Evolutionary conservation across 2,329 filamentous ascomycete genomes (phyloP), one percentile per base, ranked within the genome.

Genomic region (Sordariomycetes sp.): DNA sequence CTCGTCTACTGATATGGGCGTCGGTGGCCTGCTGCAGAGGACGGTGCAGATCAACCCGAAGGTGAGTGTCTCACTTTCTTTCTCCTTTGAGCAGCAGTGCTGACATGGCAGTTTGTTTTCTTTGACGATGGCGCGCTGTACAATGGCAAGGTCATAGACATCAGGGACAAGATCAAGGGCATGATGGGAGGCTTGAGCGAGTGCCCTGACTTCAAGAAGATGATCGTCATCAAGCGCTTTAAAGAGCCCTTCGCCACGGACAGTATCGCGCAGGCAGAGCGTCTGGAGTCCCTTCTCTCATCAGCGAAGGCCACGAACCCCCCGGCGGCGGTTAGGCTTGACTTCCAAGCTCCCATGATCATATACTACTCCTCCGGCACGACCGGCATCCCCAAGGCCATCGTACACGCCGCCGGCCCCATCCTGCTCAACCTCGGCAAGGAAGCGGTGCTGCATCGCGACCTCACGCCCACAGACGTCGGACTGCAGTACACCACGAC

Each of bases 341-440:
- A 57, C 1, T 92, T 88, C 51, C 66, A 78, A 19, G 82, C 90
- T 42, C 85, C 86, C 0, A 81, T 85, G 55, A 59, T 90, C 21
- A 71, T 93, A 23, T 83, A 81, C 38, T 93, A 86, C 42, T 83
- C 81, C 0, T 84, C 79, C 2, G 86, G 86, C 3, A 93, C 86
- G 6, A 93, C 86, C 0, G 86, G 86, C 4, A 75, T 73, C 15
- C 86, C 86, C 10, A 93, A 93, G 50, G 87, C 84, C 39, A 92
- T 93, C 42, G 83, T 90, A 3, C 86, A 94, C 53, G 79, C 76
- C 2, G 70, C 75, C 2, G 82, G 82, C 4, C 79, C 80, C 0
- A 59, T 74, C 2, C 54, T 84, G 20, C 41, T 86, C 17, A 68
- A 54, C 41, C 46, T 48, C 11, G 48, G 44, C 40, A 74, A 88